These are phyloP conservation scores for Agaricus bisporus DNA, from an alignment of 768 basidiomycete genomes.

Conservation along the genomic window DNA sequence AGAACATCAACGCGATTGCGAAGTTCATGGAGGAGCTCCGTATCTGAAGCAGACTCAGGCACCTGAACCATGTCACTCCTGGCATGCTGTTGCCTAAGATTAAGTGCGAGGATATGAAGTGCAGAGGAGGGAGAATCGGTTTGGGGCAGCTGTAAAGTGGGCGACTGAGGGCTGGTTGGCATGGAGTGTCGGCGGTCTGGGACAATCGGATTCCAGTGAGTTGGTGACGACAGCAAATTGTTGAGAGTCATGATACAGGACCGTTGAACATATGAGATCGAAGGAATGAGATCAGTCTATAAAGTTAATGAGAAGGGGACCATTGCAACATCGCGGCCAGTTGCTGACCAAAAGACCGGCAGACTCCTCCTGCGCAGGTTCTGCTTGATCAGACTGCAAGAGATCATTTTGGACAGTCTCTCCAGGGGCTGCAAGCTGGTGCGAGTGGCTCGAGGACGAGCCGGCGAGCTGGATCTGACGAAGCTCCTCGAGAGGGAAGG, in stretches of 20 bases:
- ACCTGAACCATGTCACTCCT: conserved; percentile 43
- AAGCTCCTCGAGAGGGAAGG: conserved; percentile 33
- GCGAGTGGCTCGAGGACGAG: conserved; percentile 5
- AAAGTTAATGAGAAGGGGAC: conserved; percentile 4
- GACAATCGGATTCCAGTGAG: conserved; percentile 47
- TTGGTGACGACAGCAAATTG: conserved; percentile 53
- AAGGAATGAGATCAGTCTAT: conserved; percentile 60
- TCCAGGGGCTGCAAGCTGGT: conserved; percentile 2
- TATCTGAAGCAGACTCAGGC: conserved; percentile 31
- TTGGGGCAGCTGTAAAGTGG: conserved; percentile 22
- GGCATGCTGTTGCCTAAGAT: conserved; percentile 47
- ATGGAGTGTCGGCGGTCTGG: conserved; percentile 59
- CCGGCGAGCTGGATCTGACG: conserved; percentile 12
- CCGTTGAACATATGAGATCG: conserved; percentile 66
- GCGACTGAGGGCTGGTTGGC: conserved; percentile 36
- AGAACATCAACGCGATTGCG: conserved; percentile 45
- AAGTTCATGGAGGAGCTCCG: conserved; percentile 56
- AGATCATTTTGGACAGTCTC: conserved; percentile 5
- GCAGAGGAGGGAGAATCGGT: conserved; percentile 40
- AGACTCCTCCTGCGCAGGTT: conserved; percentile 5
- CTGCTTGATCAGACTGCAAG: conserved; percentile 3
- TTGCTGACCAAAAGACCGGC: conserved; percentile 18
- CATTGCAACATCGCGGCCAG: conserved; percentile 6
- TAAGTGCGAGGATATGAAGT: conserved; percentile 55
- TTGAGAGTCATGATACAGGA: conserved; percentile 72